Percentiles rank a stretch among this genome's conserved stretches.
These are phyloP conservation scores for Globisporangium iwayamae DNA, from an alignment of 352 stramenopile species.

Conservation along the genomic window DNA sequence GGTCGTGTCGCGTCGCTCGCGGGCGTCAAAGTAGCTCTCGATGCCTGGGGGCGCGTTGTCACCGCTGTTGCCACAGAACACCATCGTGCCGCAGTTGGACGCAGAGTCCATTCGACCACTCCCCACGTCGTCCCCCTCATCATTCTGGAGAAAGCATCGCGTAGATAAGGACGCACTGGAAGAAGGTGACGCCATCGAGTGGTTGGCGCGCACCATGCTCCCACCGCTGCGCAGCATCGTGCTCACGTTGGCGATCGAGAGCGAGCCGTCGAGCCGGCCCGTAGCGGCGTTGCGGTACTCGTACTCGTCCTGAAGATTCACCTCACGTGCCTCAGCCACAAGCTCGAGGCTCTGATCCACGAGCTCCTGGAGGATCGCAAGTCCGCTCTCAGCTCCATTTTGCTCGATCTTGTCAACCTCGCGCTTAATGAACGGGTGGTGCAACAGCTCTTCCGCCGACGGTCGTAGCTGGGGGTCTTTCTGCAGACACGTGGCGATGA, in stretches of 20 bases:
- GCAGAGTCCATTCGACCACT: not conserved
- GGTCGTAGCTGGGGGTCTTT: constrained; percentile 58
- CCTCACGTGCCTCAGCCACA: constrained; percentile 49
- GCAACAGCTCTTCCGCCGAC: constrained; percentile 41
- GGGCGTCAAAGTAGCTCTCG: constrained; percentile 12
- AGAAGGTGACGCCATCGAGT: constrained; percentile 14
- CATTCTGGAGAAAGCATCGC: not conserved
- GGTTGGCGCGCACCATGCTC: constrained; percentile 23
- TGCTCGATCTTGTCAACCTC: constrained; percentile 47
- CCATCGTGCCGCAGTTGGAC: constrained; percentile 43
- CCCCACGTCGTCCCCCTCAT: constrained; percentile 5
- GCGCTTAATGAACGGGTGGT: constrained; percentile 58
- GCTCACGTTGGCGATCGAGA: constrained; percentile 59
- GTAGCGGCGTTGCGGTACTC: constrained; percentile 49
- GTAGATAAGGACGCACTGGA: constrained; percentile 5
- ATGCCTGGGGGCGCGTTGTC: constrained; percentile 6
- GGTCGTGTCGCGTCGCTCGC: constrained; percentile 41
- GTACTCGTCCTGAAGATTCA: constrained; percentile 44
- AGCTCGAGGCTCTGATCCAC: constrained; percentile 70
- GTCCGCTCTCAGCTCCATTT: constrained; percentile 20
- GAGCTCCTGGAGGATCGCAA: constrained; percentile 65
- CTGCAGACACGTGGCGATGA: constrained; percentile 58
- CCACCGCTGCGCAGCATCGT: constrained; percentile 48
- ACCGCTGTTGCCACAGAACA: constrained; percentile 27
- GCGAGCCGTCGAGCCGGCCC: constrained; percentile 51